phyloP scores from a whole-genome alignment of 495 filamentous ascomycete species.

The Lindgomyces ingoldianus region DNA sequence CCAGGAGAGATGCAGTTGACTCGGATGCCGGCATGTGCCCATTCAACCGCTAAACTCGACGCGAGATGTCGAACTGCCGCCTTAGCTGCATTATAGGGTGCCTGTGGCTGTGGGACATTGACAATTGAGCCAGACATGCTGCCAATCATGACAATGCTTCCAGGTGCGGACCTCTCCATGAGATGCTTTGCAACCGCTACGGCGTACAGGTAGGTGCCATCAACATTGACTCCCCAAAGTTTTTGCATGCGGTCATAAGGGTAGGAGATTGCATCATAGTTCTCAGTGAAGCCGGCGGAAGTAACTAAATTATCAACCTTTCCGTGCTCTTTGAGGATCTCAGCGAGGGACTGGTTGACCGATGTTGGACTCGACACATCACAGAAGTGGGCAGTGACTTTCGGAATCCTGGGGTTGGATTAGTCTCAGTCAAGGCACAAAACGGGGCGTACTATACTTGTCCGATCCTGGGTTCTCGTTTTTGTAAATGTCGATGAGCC shows the following conservation, averaged over 20 bases:
- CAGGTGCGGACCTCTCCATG: conserved; percentile 74
- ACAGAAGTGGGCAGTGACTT: conserved; percentile 83
- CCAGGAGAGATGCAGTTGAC: conserved; percentile 91
- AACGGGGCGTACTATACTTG: conserved; percentile 52
- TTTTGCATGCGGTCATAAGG: conserved; percentile 86
- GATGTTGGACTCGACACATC: conserved; percentile 80
- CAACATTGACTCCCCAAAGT: conserved; percentile 91
- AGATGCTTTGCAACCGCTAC: conserved; percentile 83
- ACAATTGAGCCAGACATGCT: conserved; percentile 93
- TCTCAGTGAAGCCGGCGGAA: conserved; percentile 94
- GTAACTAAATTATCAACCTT: conserved; percentile 91
- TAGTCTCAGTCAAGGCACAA: background rate
- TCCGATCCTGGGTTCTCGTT: conserved; percentile 76
- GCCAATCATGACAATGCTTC: conserved; percentile 92
- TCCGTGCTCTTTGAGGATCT: conserved; percentile 70
- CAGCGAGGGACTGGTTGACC: conserved; percentile 68
- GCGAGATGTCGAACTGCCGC: conserved; percentile 85
- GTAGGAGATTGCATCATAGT: conserved; percentile 87
- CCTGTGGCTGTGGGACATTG: conserved; percentile 92
- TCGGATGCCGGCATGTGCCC: conserved; percentile 79
- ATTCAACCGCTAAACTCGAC: conserved; percentile 81
- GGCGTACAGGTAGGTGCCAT: conserved; percentile 90
- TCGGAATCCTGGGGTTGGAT: conserved; percentile 59
- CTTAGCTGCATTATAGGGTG: conserved; percentile 88
- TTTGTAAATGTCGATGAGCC: conserved; percentile 70